Conservation (phyloP, 2,329 filamentous ascomycete genomes). For the Trichoderma brevicompactum region DNA sequence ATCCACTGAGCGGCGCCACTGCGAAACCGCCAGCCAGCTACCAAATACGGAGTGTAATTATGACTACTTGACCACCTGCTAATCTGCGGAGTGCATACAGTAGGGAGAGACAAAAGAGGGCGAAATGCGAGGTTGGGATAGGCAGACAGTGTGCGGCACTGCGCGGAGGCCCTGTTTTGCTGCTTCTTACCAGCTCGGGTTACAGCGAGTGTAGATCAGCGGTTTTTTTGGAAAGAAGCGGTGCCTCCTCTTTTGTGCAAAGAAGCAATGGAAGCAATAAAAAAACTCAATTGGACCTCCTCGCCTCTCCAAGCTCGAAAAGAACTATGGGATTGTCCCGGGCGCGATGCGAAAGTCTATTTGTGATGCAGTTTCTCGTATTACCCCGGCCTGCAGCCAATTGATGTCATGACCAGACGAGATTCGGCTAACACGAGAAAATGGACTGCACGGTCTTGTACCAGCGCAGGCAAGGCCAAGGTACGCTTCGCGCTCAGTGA, state of each 20-base stretch:
- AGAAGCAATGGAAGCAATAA: not conserved
- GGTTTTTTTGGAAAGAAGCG: not conserved
- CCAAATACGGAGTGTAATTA: not conserved
- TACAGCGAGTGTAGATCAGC: not conserved
- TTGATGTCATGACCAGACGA: not conserved
- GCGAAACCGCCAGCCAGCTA: conserved; percentile 9
- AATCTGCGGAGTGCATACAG: not conserved
- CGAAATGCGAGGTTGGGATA: conserved; percentile 23
- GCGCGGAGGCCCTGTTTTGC: conserved; percentile 1
- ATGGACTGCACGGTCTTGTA: not conserved
- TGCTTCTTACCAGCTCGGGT: not conserved
- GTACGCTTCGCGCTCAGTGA: conserved; percentile 4
- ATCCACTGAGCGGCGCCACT: conserved; percentile 23
- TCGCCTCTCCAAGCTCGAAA: not conserved
- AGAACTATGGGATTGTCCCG: not conserved
- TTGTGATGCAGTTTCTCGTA: conserved; percentile 17
- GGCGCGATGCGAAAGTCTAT: conserved; percentile 23
- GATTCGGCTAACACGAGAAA: conserved; percentile 14
- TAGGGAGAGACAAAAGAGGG: conserved; percentile 2
- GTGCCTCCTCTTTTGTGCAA: too few species aligned
- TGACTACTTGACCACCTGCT: too few species aligned
- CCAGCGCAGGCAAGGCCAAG: not conserved
- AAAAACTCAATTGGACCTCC: not conserved
- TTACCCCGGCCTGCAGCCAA: conserved; percentile 2
- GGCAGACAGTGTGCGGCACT: conserved; percentile 26